Conservation (phyloP, 495 filamentous ascomycete species). For the Hypoxylon intermedium region DNA sequence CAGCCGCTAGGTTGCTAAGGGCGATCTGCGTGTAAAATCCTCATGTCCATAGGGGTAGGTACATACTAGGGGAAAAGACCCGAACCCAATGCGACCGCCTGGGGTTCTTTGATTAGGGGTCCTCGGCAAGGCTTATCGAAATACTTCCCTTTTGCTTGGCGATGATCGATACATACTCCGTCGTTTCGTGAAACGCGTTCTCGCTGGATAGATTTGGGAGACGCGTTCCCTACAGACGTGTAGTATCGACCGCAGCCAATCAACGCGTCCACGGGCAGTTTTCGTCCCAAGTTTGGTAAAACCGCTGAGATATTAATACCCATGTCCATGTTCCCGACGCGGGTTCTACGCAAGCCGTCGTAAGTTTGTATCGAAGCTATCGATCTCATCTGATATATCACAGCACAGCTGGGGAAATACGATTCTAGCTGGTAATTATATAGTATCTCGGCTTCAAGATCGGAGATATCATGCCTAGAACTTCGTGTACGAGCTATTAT, state of each 20-base stretch:
- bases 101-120: slow-evolving; percentile 14
- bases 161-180: slow-evolving; percentile 3
- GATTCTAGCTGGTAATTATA: not conserved
- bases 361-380: slow-evolving; percentile 21
- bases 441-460: not conserved
- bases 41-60: not conserved
- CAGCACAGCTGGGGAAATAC: not conserved
- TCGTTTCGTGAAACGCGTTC: slow-evolving; percentile 20
- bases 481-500: too few relatives aligned
- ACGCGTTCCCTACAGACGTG: slow-evolving; percentile 22
- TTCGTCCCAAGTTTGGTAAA: slow-evolving; percentile 14
- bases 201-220: slow-evolving; percentile 3
- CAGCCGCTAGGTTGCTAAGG: not conserved
- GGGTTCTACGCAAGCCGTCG: slow-evolving; percentile 9
- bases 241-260: slow-evolving; percentile 13
- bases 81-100: slow-evolving; percentile 1
- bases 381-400: slow-evolving; percentile 6
- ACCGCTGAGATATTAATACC: slow-evolving; percentile 7
- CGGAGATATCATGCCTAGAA: too few relatives aligned
- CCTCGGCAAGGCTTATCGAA: slow-evolving; percentile 37
- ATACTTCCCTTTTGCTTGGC: slow-evolving; percentile 16
- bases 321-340: slow-evolving; percentile 20
- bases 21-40: slow-evolving; percentile 1
- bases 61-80: not conserved
- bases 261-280: slow-evolving; percentile 9